Percentiles rank a stretch among this genome's conserved stretches.
These are phyloP conservation scores for barley (Hordeum vulgare) DNA, from an alignment of 176 grass and related monocot genomes.

Conservation along the genomic window MorexV3_pseudomolecules_assembly NC_058522.1:505010641-505011140, in stretches of 20 bases:
- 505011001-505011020: constrained; percentile 46
- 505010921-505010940: constrained; percentile 33
- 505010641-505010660: no score
- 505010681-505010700: no score
- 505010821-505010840: neutral
- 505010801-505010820: neutral
- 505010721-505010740: no score
- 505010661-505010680: no score
- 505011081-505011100: neutral
- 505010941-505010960: constrained; percentile 69
- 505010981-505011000: constrained; percentile 26
- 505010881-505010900: neutral
- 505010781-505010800: neutral
- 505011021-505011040: constrained; percentile 55
- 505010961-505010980: constrained; percentile 48
- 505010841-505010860: neutral
- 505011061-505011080: constrained; percentile 26
- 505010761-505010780: no score
- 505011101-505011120: neutral
- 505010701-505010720: no score
- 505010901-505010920: neutral
- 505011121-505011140: neutral
- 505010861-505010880: neutral
- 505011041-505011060: constrained; percentile 57
- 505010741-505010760: no score